Percentiles rank a stretch among this genome's conserved stretches.
Evolutionary conservation across 2,329 filamentous ascomycete genomes (phyloP).

Genomic region (Sarocladium kiliense): DNA sequence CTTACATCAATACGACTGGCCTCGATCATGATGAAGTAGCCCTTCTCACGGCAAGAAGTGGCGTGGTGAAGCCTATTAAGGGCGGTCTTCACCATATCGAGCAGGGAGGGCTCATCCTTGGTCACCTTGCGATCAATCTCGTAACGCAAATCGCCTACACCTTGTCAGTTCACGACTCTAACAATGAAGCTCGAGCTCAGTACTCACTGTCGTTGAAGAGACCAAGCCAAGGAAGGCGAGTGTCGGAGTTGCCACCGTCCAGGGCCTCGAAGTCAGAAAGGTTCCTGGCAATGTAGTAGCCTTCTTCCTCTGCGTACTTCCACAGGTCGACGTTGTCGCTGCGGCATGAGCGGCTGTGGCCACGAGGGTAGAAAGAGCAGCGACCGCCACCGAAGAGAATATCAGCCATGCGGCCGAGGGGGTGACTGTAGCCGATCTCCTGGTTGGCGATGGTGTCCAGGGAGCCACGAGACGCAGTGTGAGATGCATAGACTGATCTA

Average conservation of each 20-base stretch:
- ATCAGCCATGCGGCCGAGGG: slow-evolving; percentile 15
- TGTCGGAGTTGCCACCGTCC: slow-evolving; percentile 9
- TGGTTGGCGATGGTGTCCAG: slow-evolving; percentile 20
- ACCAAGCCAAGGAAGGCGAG: slow-evolving; percentile 16
- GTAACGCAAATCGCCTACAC: slow-evolving; percentile 11
- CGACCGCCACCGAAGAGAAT: slow-evolving; percentile 18
- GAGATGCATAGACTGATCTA: slow-evolving; percentile 15
- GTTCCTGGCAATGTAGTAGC: slow-evolving; percentile 15
- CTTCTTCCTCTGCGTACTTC: slow-evolving; percentile 15
- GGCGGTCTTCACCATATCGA: slow-evolving; percentile 15
- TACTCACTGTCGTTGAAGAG: slow-evolving; percentile 13
- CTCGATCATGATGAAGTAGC: slow-evolving; percentile 20
- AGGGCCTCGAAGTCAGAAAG: slow-evolving; percentile 15
- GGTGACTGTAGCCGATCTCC: slow-evolving; percentile 17
- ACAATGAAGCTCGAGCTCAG: background rate
- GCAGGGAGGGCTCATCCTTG: slow-evolving; percentile 15
- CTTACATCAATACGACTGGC: slow-evolving; percentile 17
- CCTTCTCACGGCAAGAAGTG: slow-evolving; percentile 11
- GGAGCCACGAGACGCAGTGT: slow-evolving; percentile 17
- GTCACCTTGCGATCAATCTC: slow-evolving; percentile 19
- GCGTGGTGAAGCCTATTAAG: slow-evolving; percentile 14
- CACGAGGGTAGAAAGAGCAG: slow-evolving; percentile 14
- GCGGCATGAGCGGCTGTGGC: slow-evolving; percentile 16
- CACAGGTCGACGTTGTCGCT: slow-evolving; percentile 16
- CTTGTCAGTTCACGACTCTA: background rate